Evolutionary conservation across 1,139 yeast genomes (phyloP), one percentile per base, ranked within the genome.

Genomic region (Candida freyschussii): DNA sequence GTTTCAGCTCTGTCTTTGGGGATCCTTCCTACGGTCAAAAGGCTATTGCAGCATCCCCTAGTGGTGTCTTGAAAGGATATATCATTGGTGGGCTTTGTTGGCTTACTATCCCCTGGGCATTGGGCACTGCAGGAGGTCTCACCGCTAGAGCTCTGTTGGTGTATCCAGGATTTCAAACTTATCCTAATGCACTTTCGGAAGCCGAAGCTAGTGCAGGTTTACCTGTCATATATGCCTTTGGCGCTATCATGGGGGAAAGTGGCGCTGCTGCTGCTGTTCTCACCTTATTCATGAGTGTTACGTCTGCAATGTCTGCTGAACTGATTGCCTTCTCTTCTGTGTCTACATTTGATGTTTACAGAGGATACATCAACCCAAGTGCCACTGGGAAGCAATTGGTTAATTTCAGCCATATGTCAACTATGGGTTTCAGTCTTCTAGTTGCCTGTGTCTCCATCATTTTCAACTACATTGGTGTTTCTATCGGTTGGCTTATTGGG

Each of bases 21-120:
- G 71, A 65, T 39, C 67, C 69, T 5, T 59, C 65, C 6, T 65
- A 63, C 46, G 60, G 59, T 8, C 67, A 62, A 42, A 63, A 63
- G 52, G 68, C 72, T 7, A 62, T 67, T 43, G 69, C 70, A 32
- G 60, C 69, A 5, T 54, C 58, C 17, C 59, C 66, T 10, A 51
- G 51, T 13, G 50, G 60, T 39, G 60, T 59, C 10, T 47, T 63
- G 36, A 36, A 40, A 27, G 69, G 67, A 12, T 65, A 65, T 40
- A 41, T 61, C 16, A 25, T 58, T 11, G 71, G 71, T 22, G 69
- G 66, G n/a, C 29, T 63, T 11, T 56, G 62, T 32, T 65, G 71
- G 71, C 50, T 59, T 32, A 50, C 59, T 4, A 56, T 65, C 30
- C 71, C 71, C 11, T 59, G 60, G 42, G 57, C 62, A 19, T 46